phyloP scores from a whole-genome alignment of 495 filamentous ascomycete genomes.

The Xylaria nigripes region DNA sequence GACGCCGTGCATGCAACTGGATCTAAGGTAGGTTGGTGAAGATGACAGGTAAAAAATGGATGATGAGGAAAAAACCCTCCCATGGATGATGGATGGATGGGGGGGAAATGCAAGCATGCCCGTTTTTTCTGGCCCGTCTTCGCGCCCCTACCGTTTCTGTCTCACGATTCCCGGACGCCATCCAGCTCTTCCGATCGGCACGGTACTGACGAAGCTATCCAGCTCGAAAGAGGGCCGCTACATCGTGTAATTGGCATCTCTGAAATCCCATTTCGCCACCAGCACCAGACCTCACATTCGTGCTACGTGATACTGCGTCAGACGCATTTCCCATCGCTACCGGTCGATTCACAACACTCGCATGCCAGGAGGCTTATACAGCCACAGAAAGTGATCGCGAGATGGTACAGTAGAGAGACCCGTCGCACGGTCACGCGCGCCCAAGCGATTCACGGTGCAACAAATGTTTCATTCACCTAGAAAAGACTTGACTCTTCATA shows the following conservation, averaged over 20 bases:
- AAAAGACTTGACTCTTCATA: neutral
- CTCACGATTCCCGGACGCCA: neutral
- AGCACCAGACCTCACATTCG: slow-evolving; percentile 1
- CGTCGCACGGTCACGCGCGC: slow-evolving; percentile 2
- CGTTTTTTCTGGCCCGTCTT: neutral
- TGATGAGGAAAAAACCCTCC: neutral
- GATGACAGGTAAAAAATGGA: neutral
- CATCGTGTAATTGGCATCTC: neutral
- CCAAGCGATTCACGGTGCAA: no score
- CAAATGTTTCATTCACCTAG: neutral
- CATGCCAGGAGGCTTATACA: neutral
- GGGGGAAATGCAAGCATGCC: neutral
- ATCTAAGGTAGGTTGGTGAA: neutral
- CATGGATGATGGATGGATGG: neutral
- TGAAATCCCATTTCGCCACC: slow-evolving; percentile 3
- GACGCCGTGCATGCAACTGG: slow-evolving; percentile 3
- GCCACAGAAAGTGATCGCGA: neutral
- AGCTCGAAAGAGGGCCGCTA: neutral
- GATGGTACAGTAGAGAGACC: neutral
- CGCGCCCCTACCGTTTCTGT: neutral
- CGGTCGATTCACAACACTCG: slow-evolving; percentile 1
- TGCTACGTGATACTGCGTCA: slow-evolving; percentile 1
- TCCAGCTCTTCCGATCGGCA: neutral
- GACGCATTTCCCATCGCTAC: neutral
- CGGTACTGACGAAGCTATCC: neutral